Evolutionary conservation across 805 yeast genomes (phyloP).

Genomic region (Myxozyma kluyveri): DNA sequence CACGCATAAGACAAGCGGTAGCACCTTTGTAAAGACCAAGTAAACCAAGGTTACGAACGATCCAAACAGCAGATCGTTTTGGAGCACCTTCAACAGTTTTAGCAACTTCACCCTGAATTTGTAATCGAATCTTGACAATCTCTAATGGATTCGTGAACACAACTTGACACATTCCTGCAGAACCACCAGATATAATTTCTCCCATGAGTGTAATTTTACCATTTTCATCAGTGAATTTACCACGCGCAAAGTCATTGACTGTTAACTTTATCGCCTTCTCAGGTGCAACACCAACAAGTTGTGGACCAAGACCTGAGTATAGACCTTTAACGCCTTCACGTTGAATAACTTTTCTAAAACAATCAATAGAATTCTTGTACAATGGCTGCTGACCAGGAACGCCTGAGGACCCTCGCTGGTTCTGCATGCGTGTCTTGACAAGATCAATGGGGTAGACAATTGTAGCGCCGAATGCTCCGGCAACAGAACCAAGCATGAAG

Average conservation of each 20-base stretch:
- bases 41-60: slow-evolving; percentile 75
- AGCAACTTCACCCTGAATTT: slow-evolving; percentile 77
- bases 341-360: slow-evolving; percentile 71
- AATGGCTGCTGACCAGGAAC: slow-evolving; percentile 42
- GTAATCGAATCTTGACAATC: slow-evolving; percentile 90
- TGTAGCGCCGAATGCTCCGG: slow-evolving; percentile 98
- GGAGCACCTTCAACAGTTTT: slow-evolving; percentile 42
- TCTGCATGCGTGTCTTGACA: slow-evolving; percentile 96
- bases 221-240: slow-evolving; percentile 57
- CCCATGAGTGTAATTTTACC: slow-evolving; percentile 52
- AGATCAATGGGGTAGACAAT: slow-evolving; percentile 95
- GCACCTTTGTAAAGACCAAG: slow-evolving; percentile 90
- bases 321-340: slow-evolving; percentile 82
- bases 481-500: slow-evolving; percentile 85
- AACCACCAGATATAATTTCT: slow-evolving; percentile 85
- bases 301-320: slow-evolving; percentile 91
- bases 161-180: slow-evolving; percentile 96
- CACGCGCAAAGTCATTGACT: slow-evolving; percentile 84
- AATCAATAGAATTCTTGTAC: slow-evolving; percentile 80
- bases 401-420: slow-evolving; percentile 65
- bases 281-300: slow-evolving; percentile 95
- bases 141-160: slow-evolving; percentile 94
- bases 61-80: slow-evolving; percentile 60
- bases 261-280: slow-evolving; percentile 96
- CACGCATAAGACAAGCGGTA: slow-evolving; percentile 84